These are phyloP conservation scores for Croton setiger DNA, from an alignment of 441 rosid genomes.

Conservation along the genomic window DNA sequence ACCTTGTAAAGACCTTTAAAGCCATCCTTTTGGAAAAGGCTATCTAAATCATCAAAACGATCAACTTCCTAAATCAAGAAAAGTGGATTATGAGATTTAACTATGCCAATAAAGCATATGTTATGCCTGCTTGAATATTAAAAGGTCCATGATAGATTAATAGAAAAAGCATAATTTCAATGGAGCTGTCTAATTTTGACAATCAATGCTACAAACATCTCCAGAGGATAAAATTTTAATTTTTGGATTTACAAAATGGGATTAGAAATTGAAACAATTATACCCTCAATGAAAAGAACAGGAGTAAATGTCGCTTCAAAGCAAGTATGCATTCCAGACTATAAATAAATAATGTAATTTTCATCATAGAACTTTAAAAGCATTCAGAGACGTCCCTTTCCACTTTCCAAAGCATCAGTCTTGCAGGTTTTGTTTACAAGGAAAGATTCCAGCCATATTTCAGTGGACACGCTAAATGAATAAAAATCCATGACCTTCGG, in stretches of 20 bases:
- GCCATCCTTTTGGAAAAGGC: slow-evolving; percentile 55
- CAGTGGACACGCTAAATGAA: background rate
- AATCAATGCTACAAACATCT: background rate
- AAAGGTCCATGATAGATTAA: background rate
- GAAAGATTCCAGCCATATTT: background rate
- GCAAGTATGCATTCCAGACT: background rate
- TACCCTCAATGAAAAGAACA: background rate
- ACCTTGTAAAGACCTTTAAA: slow-evolving; percentile 87
- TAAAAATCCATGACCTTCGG: background rate
- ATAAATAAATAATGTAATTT: background rate
- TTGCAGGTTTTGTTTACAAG: background rate
- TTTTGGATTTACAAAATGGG: background rate
- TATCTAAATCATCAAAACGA: slow-evolving; percentile 62
- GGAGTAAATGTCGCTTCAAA: background rate
- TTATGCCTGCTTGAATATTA: background rate
- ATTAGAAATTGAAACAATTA: background rate
- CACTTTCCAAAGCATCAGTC: background rate
- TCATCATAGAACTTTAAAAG: background rate
- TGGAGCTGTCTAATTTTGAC: background rate
- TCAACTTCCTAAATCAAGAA: slow-evolving; percentile 78
- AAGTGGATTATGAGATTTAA: slow-evolving; percentile 13
- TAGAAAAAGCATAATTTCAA: background rate
- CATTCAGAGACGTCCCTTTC: background rate
- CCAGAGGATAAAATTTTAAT: background rate
- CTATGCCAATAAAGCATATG: background rate